These are phyloP conservation scores for Tillandsia leiboldiana DNA, from an alignment of 176 grass and related monocot species.

Conservation along the genomic window DNA sequence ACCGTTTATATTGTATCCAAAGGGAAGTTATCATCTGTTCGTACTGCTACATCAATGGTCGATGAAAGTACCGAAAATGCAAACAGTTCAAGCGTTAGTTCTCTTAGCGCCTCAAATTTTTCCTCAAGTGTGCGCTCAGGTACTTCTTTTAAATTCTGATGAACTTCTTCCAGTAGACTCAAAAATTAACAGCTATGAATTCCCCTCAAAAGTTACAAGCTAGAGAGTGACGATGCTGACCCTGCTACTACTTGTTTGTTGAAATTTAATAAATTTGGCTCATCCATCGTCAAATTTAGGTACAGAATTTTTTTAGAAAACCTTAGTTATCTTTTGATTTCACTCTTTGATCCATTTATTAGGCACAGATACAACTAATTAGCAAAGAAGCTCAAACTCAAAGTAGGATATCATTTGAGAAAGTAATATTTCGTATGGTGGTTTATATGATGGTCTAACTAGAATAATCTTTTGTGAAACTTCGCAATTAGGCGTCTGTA, in stretches of 20 bases:
- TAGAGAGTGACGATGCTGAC: background rate
- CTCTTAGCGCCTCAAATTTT: slow-evolving; percentile 40
- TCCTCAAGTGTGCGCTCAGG: slow-evolving; percentile 45
- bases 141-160: slow-evolving; percentile 3
- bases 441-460: too few species aligned
- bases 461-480: background rate
- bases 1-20: slow-evolving; percentile 63
- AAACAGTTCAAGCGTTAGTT: slow-evolving; percentile 39
- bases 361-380: too few species aligned
- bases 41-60: slow-evolving; percentile 35
- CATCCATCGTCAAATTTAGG: too few species aligned
- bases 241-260: too few species aligned
- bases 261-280: too few species aligned
- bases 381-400: too few species aligned
- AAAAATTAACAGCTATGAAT: background rate
- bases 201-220: background rate
- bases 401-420: too few species aligned
- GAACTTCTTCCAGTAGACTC: background rate
- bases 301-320: too few species aligned
- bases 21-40: slow-evolving; percentile 68
- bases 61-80: slow-evolving; percentile 15
- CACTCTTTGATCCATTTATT: too few species aligned
- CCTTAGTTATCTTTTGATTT: too few species aligned
- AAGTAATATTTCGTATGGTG: too few species aligned
- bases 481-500: too few species aligned